These are phyloP conservation scores for Dipteronia sinensis DNA, from an alignment of 345 rosid genomes.

Conservation along the genomic window DNA sequence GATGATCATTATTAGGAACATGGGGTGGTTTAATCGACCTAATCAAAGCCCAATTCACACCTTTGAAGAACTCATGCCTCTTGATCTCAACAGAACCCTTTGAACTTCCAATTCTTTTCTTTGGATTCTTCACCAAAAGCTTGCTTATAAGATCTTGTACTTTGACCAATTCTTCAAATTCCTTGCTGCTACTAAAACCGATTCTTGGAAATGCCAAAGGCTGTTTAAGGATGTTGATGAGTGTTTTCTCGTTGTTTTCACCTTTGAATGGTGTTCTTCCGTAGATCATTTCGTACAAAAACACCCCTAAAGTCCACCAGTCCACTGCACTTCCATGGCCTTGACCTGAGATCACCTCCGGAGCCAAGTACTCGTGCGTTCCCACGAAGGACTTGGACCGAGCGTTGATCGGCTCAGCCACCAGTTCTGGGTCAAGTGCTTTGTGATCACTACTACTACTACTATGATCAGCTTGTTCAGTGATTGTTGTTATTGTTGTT, in stretches of 20 bases:
- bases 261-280: conserved; percentile 94
- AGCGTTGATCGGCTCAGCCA: conserved; percentile 78
- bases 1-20: conserved; percentile 44
- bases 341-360: conserved; percentile 94
- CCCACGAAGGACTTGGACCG: conserved; percentile 87
- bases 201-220: conserved; percentile 78
- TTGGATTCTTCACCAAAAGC: conserved; percentile 78
- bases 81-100: conserved; percentile 83
- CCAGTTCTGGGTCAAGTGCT: conserved; percentile 49
- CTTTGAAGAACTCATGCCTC: conserved; percentile 81
- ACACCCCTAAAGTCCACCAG: conserved; percentile 96
- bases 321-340: conserved; percentile 97
- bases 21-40: conserved; percentile 84
- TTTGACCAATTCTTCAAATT: conserved; percentile 61
- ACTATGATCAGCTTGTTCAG: conserved; percentile 38
- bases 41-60: conserved; percentile 88
- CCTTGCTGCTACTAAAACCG: conserved; percentile 47
- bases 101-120: conserved; percentile 75
- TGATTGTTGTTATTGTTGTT: conserved; percentile 43
- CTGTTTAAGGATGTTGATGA: conserved; percentile 77
- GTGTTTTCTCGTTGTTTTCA: conserved; percentile 82
- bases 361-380: conserved; percentile 94
- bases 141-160: conserved; percentile 72
- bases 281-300: conserved; percentile 82
- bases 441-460: not conserved